Conservation (phyloP, 345 rosid genomes). For the Salix exigua region DNA sequence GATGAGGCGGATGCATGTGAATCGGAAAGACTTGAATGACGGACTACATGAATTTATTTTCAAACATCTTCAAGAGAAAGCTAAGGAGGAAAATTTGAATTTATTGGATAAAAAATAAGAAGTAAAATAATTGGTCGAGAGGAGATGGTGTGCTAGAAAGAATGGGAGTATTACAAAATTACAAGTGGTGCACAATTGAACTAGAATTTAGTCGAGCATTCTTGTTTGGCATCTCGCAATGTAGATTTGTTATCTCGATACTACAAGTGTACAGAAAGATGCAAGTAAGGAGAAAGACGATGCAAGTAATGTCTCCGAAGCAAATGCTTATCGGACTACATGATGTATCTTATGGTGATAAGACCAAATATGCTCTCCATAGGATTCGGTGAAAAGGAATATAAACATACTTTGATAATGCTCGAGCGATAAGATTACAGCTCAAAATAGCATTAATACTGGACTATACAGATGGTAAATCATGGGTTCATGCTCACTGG, state of each 20-base stretch:
- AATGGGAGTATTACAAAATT: too few relatives aligned
- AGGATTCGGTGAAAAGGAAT: slow-evolving; percentile 2
- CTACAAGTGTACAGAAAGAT: too few relatives aligned
- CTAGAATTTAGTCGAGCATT: too few relatives aligned
- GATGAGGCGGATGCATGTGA: not conserved
- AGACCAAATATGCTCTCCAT: slow-evolving; percentile 14
- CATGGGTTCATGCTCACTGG: too few relatives aligned
- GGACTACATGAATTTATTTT: slow-evolving; percentile 12
- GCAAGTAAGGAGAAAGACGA: slow-evolving; percentile 1
- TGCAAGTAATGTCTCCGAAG: not conserved
- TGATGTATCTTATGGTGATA: not conserved
- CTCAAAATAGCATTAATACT: too few relatives aligned
- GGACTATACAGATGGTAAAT: not conserved
- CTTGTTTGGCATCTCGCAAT: slow-evolving; percentile 6
- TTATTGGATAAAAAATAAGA: not conserved
- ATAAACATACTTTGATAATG: too few relatives aligned
- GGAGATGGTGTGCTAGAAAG: slow-evolving; percentile 1
- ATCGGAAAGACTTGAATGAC: not conserved
- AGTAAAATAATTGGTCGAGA: not conserved
- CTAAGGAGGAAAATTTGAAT: too few relatives aligned
- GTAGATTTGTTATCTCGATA: slow-evolving; percentile 11
- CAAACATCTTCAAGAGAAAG: slow-evolving; percentile 1
- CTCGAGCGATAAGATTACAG: too few relatives aligned
- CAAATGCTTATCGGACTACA: too few relatives aligned
- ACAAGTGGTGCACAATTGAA: too few relatives aligned